phyloP scores from a whole-genome alignment of 1,284 basidiomycete genomes.

The Cutaneotrichosporon sp. region DNA sequence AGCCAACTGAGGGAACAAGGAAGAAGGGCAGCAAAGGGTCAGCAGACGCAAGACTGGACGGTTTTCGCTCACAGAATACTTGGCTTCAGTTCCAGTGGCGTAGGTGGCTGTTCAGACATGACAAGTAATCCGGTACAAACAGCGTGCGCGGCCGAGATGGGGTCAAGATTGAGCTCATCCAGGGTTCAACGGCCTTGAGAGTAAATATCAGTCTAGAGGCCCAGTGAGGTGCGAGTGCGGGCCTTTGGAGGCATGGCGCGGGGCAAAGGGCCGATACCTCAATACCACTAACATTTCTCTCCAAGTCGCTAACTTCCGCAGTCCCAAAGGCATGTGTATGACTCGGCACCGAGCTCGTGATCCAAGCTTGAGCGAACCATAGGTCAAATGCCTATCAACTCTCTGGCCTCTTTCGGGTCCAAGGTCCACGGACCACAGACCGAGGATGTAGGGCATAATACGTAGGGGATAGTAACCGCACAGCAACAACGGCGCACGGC shows the following conservation, averaged over 20 bases:
- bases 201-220: not conserved
- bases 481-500: not conserved
- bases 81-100: too few relatives aligned
- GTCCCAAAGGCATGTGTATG: not conserved
- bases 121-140: too few relatives aligned
- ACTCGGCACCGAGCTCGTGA: not conserved
- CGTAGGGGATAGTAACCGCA: not conserved
- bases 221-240: not conserved
- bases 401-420: not conserved
- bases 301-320: not conserved
- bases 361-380: not conserved
- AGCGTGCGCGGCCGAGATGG: too few relatives aligned
- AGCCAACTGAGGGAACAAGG: too few relatives aligned
- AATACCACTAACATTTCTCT: too few relatives aligned
- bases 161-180: not conserved
- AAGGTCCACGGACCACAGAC: not conserved
- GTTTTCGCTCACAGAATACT: too few relatives aligned
- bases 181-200: not conserved
- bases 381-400: too few relatives aligned
- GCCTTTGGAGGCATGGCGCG: constrained; percentile 2
- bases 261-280: not conserved
- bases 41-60: too few relatives aligned
- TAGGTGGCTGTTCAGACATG: too few relatives aligned
- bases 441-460: not conserved
- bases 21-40: too few relatives aligned